phyloP scores from a whole-genome alignment of 2,329 filamentous ascomycete genomes.

The Huntiella omanensis region DNA sequence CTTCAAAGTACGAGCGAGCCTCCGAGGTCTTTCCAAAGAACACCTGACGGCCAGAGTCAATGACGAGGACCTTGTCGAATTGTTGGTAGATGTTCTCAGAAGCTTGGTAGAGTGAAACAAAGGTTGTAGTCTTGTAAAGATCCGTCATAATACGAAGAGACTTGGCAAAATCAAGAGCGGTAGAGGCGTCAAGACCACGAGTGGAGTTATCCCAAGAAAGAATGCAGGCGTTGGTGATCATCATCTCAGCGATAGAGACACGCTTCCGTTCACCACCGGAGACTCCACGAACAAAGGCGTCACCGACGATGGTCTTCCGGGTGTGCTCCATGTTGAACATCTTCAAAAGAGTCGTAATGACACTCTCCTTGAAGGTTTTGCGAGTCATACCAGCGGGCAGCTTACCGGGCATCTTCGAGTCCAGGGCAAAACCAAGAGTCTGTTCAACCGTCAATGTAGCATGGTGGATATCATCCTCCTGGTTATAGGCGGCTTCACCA shows the following conservation, averaged over 20 bases:
- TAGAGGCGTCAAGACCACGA: constrained; percentile 48
- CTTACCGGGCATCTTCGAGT: constrained; percentile 70
- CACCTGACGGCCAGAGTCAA: constrained; percentile 56
- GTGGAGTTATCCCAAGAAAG: constrained; percentile 62
- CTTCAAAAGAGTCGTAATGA: constrained; percentile 56
- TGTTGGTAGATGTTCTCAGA: constrained; percentile 63
- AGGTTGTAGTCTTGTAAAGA: constrained; percentile 66
- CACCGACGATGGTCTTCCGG: constrained; percentile 65
- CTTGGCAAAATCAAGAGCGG: constrained; percentile 46
- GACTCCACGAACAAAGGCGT: constrained; percentile 61
- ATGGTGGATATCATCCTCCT: constrained; percentile 72
- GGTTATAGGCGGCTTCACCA: constrained; percentile 71
- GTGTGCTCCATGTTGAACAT: constrained; percentile 95
- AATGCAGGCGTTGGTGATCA: constrained; percentile 54
- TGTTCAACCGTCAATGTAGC: constrained; percentile 75
- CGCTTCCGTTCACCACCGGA: constrained; percentile 65
- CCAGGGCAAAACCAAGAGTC: constrained; percentile 67
- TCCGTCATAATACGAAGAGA: constrained; percentile 66
- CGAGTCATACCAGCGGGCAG: constrained; percentile 56
- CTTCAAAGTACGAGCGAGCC: constrained; percentile 57
- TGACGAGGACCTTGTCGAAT: constrained; percentile 72
- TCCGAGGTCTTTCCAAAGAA: constrained; percentile 53
- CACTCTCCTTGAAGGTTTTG: constrained; percentile 54
- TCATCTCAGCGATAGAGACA: constrained; percentile 68
- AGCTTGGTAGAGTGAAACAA: constrained; percentile 73